Base-by-base conservation (phyloP, 2,329 filamentous ascomycete genomes). In the Fusarium secorum region DNA sequence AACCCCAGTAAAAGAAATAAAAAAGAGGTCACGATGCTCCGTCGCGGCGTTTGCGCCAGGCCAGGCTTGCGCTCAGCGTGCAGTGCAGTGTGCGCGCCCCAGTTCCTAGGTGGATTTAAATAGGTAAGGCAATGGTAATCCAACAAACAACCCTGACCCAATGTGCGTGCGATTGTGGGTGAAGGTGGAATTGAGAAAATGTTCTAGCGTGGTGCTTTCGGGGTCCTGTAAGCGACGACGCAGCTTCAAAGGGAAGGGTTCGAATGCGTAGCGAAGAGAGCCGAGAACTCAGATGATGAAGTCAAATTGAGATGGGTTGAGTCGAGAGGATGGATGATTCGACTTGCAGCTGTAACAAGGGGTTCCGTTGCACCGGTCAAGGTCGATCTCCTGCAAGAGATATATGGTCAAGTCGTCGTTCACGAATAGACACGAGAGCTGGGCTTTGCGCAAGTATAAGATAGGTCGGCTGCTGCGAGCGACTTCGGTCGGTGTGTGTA, bases 21-120 rank as follows among this genome's bases (percentile, higher is more conserved):
- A 66, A 65, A 54, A 67, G 71, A 73, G 74, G 74, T 74, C 74
- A 76, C 74, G 74, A 76, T 76, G 74, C 72, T 75, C 67, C 69
- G 73, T 75, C 60, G 66, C 73, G 66, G 68, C 66, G 73, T 76
- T 76, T 75, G 74, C 74, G 74, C 66, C 73, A 70, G 71, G 67
- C 69, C 52, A 28, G 60, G 54, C 60, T 68, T 62, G 61, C 54
- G 55, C 59, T 65, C 52, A 46, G n/a, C 28, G 52, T 55, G 53
- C 39, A 55, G 53, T 56, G 39, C 67, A 73, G 64, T 58, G 69
- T 65, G 64, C 59, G 73, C 48, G 70, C 66, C 73, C 70, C 66
- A 61, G 70, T 75, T 70, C 64, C 62, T 64, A 39, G 63, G 73
- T 73, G 73, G 73, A 71, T 73, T 73, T 74, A 54, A 62, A 67